Evolutionary conservation across 2,329 filamentous ascomycete genomes (phyloP).

Genomic region (Colletotrichum phormii): DNA sequence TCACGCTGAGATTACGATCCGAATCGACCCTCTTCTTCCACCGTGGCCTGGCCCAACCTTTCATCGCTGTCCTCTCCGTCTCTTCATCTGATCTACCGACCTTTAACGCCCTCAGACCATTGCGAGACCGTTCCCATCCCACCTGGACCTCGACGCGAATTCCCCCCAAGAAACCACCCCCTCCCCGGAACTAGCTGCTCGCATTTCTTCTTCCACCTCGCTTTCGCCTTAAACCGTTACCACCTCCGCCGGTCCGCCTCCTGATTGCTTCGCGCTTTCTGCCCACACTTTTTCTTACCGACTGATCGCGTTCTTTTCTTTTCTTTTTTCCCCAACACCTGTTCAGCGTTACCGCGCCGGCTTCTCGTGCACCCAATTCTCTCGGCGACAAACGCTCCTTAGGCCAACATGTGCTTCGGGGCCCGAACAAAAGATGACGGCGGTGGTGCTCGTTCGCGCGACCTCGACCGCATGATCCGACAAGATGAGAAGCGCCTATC

Average conservation of each 20-base stretch:
- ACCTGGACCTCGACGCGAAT: constrained; percentile 9
- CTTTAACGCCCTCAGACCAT: constrained; percentile 25
- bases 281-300: neutral
- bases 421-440: constrained; percentile 62
- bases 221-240: constrained; percentile 7
- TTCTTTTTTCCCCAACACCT: neutral
- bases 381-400: constrained; percentile 3
- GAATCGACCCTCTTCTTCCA: neutral
- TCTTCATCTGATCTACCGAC: constrained; percentile 29
- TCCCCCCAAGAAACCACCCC: neutral
- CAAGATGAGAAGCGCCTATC: constrained; percentile 88
- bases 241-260: neutral
- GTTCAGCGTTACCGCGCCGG: neutral
- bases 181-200: neutral
- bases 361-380: neutral
- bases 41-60: constrained; percentile 10
- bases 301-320: constrained; percentile 5
- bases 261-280: neutral
- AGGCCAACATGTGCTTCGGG: constrained; percentile 72
- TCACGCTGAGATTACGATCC: constrained; percentile 1
- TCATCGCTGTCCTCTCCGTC: neutral
- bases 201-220: constrained; percentile 4
- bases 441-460: constrained; percentile 69
- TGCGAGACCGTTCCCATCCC: constrained; percentile 1
- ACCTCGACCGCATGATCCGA: constrained; percentile 88